Conservation (phyloP, 83 land plant genomes). For the Diphasiastrum complanatum region DNA sequence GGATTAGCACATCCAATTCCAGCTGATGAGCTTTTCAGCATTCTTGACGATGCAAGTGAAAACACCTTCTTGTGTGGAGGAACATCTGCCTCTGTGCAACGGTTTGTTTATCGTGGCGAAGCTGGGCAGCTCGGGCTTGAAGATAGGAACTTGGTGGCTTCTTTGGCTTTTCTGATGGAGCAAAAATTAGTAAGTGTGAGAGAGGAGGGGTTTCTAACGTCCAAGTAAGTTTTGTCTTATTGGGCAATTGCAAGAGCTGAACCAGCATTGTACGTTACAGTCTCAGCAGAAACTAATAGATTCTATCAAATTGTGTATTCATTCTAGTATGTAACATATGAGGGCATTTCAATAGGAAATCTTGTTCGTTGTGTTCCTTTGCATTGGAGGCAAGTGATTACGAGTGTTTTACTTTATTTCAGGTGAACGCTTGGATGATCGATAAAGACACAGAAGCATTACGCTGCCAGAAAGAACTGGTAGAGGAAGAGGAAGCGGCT, state of each 20-base stretch:
- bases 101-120: slow-evolving; percentile 71
- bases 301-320: no score
- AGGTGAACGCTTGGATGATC: slow-evolving; percentile 85
- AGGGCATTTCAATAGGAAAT: no score
- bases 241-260: no score
- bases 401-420: no score
- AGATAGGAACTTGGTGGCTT: slow-evolving; percentile 70
- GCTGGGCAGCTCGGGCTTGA: slow-evolving; percentile 65
- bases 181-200: slow-evolving; percentile 51
- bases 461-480: slow-evolving; percentile 63
- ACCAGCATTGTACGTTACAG: no score
- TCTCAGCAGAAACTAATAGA: no score
- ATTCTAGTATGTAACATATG: no score
- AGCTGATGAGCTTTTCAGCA: slow-evolving; percentile 53
- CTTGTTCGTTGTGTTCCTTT: no score
- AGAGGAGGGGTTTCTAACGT: not conserved
- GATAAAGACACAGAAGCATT: slow-evolving; percentile 86
- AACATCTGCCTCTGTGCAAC: slow-evolving; percentile 43
- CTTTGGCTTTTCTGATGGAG: slow-evolving; percentile 65
- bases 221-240: no score
- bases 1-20: slow-evolving; percentile 41
- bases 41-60: slow-evolving; percentile 90
- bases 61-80: slow-evolving; percentile 73
- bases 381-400: no score
- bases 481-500: slow-evolving; percentile 94